Base-by-base conservation (phyloP, 1,139 yeast species). In the Yamadazyma jaroonii region DNA sequence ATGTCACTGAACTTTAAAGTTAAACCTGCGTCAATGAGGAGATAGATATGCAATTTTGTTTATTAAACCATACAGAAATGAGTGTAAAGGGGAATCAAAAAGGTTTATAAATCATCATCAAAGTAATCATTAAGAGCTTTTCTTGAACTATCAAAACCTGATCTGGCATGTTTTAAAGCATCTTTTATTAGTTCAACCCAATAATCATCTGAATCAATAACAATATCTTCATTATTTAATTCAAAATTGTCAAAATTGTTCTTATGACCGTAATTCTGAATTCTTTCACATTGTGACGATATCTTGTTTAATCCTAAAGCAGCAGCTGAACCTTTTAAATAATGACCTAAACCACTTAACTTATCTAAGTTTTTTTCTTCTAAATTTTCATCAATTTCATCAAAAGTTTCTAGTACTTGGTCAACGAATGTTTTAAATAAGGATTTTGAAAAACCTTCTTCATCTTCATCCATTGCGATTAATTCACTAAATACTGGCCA, bases 241-340 rank as follows among this genome's bases (percentile, higher is more conserved):
- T 57, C 62, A 42, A 63, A 67, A 44, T 67, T 64, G 50, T 75
- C 81, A 43, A 67, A 71, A 42, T 72, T 68, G 35, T 56, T 54
- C 47, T 61, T 70, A 47, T 76, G 66, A n/a, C 96, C 97, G 50
- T 86, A 79, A 58, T 90, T 88, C 61, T 92, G 98, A 47, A 92
- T 89, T 52, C 92, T 72, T 60, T 90, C 98, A 62, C 98, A 92
- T 50, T 88, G 85, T 53, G 79, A 76, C 45, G 92, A 87, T 39
- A 92, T 85, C 46, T 81, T 79, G 31, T 78, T 78, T 40, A 92
- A 72, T 1, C 98, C 98, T 43, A 94, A 68, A 1, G 97, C 94
- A 3, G 97, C 96, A 1, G 97, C 95, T 9, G 95, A 84, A 32
- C 98, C 98, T 59, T 94, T 94, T 45, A 92, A 70, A 58, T 87